Evolutionary conservation across 371 early-diverging fungal species (phyloP), one percentile per base, ranked within the genome.

Genomic region (Batkoa obscura): DNA sequence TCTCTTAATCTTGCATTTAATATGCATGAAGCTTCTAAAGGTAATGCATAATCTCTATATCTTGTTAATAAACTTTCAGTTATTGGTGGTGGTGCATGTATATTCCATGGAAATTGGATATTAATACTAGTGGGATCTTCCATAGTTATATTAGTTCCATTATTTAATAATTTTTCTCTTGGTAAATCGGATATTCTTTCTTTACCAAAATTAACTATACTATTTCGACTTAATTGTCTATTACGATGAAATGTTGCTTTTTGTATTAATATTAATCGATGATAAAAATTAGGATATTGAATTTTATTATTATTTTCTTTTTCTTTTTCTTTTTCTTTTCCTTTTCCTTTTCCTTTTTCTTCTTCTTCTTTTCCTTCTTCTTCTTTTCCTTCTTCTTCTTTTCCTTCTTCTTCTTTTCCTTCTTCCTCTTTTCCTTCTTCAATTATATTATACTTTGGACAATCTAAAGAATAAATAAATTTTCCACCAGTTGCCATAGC

Each of bases 31-130:
- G 90, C 68, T 50, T 74, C 74, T 30, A 77, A 66, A 15, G 71
- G 62, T 17, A 81, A 65, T 12, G 64, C 67, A 62, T 90, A 92
- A 56, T 90, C 87, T 39, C 79, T 74, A 64, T 81, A 90, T 36
- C 82, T 74, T 6, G 84, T 75, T 1, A 81, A 66, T 50, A 85
- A 80, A 35, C 79, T 74, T 50, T 86, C 83, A 17, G 86, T 79
- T 0, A 73, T 67, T 1, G 90, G 92, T 13, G 92, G 80, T 17
- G 66, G 68, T 57, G 84, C 73, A 47, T 72, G 62, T 2, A 86
- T 73, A 56, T 79, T 77, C 96, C 96, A 95, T 1, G 96, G 96
- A 59, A 90, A 95, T 41, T 72, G 76, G 46, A 62, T 66, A 41
- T 56, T 61, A 49, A 55, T 62, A 31, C 54, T 59, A 33, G 59